A percentile compares a stretch with the other conserved stretches of the same genome.
Conservation (phyloP, 345 rosid genomes). For the Acer saccharum region DNA sequence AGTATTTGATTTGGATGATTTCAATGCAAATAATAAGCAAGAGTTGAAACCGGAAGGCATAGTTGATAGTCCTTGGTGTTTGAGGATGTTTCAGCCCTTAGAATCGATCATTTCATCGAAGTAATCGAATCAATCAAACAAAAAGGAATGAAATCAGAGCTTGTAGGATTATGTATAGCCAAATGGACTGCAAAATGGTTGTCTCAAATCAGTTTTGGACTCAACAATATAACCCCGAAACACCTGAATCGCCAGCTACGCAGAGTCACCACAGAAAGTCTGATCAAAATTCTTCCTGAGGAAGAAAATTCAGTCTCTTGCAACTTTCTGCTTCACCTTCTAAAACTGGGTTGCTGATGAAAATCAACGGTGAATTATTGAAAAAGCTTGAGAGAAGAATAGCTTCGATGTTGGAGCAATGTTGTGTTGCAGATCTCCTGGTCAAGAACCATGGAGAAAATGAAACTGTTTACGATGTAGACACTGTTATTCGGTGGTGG, state of each 20-base stretch:
- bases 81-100: slow-evolving; percentile 52
- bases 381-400: slow-evolving; percentile 34
- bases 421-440: slow-evolving; percentile 45
- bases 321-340: slow-evolving; percentile 59
- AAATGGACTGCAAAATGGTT: slow-evolving; percentile 55
- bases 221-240: slow-evolving; percentile 28
- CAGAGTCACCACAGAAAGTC: slow-evolving; percentile 39
- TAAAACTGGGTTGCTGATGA: slow-evolving; percentile 37
- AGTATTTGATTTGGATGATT: slow-evolving; percentile 9
- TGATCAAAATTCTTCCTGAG: slow-evolving; percentile 46
- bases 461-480: slow-evolving; percentile 36
- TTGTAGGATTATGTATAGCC: slow-evolving; percentile 51
- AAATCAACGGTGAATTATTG: slow-evolving; percentile 26
- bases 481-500: slow-evolving; percentile 39
- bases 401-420: slow-evolving; percentile 44
- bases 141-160: slow-evolving; percentile 38
- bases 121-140: slow-evolving; percentile 47
- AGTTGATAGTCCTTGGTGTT: slow-evolving; percentile 47
- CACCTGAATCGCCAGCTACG: slow-evolving; percentile 30
- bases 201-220: slow-evolving; percentile 32
- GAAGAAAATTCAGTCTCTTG: slow-evolving; percentile 50
- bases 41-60: slow-evolving; percentile 11
- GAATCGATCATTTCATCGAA: slow-evolving; percentile 59
- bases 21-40: slow-evolving; percentile 17
- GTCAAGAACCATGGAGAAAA: slow-evolving; percentile 36